Evolutionary conservation across 2,329 filamentous ascomycete species (phyloP), one percentile per base, ranked within the genome.

Genomic region (Calonectria crousiana): DNA sequence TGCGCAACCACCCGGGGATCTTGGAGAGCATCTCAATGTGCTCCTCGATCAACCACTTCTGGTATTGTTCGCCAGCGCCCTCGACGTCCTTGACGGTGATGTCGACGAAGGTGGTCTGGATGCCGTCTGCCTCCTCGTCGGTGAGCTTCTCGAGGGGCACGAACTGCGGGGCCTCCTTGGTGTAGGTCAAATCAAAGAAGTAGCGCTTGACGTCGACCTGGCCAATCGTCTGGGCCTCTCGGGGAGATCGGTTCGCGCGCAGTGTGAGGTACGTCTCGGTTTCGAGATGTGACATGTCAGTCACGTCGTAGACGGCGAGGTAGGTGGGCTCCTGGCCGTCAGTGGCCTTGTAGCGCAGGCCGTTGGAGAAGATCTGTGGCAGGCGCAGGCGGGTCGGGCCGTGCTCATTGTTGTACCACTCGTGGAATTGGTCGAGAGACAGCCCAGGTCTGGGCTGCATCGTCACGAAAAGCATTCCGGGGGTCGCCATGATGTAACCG

Each of bases 341-440:
- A 20, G 86, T 90, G 11, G 94, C 93, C 32, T 89, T 90, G 85
- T 95, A 98, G 53, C 95, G 93, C 79, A 97, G 93, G 73, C 95
- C 95, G 83, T 95, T 97, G 78, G 86, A 83, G 82, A 92, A 92
- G 82, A 96, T 92, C 79, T 93, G 92, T 5, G 94, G 91, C 18
- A 97, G 86, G 64, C 95, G 93, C 9, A 97, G 90, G 62, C 95
- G 93, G 20, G 92, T 91, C 23, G 95, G 95, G 69, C 95, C 95
- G 86, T 98, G 95, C 86, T 98, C 95, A 84, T 95, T 97, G 87
- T 97, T 96, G 88, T 98, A 98, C 94, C 95, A 96, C 83, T 97
- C 95, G 84, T 97, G 94, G 85, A 98, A 97, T 81, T 94, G 92
- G 75, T 91, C 88, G 62, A 89, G 85, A 70, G 92, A 88, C 79